Percentiles rank a stretch among this genome's conserved stretches.
These are phyloP conservation scores for Globisporangium orthogonon DNA, from an alignment of 352 stramenopile genomes.

Conservation along the genomic window DNA sequence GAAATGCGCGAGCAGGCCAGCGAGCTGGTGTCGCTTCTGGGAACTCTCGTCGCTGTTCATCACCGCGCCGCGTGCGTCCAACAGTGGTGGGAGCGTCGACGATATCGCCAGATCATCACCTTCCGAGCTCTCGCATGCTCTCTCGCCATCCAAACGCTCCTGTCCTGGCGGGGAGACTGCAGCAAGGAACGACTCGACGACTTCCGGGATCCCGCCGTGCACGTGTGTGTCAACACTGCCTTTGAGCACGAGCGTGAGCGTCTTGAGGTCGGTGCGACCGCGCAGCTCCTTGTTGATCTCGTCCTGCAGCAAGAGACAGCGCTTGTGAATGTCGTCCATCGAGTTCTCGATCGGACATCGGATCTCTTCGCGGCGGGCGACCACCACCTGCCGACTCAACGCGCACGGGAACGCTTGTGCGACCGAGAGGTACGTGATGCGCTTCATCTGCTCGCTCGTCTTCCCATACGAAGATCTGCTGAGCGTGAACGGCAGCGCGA, in stretches of 20 bases:
- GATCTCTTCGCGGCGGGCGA: conserved; percentile 29
- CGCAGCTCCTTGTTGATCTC: conserved; percentile 47
- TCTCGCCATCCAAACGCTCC: neutral
- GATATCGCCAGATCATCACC: neutral
- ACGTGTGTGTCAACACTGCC: conserved; percentile 78
- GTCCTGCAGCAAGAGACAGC: conserved; percentile 38
- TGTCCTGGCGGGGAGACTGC: neutral
- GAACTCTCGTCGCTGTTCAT: conserved; percentile 29
- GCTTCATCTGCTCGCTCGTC: conserved; percentile 67
- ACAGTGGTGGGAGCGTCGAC: conserved; percentile 11
- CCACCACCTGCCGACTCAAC: conserved; percentile 40
- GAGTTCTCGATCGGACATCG: conserved; percentile 66
- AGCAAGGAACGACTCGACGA: conserved; percentile 60
- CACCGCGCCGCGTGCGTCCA: conserved; percentile 23
- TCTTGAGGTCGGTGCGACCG: conserved; percentile 56
- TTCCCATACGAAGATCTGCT: conserved; percentile 42
- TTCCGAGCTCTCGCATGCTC: too few relatives aligned
- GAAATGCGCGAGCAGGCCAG: conserved; percentile 53
- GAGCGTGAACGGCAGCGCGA: conserved; percentile 50
- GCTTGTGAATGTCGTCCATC: conserved; percentile 74
- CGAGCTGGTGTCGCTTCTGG: conserved; percentile 37
- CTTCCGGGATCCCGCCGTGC: conserved; percentile 64
- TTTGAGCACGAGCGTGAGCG: conserved; percentile 72
- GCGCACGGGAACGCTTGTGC: conserved; percentile 38
- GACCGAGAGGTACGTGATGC: conserved; percentile 44